Percentiles rank a stretch among this genome's conserved stretches.
phyloP scores from a whole-genome alignment of 139 green algal species.

The Haematococcus sp. region DNA sequence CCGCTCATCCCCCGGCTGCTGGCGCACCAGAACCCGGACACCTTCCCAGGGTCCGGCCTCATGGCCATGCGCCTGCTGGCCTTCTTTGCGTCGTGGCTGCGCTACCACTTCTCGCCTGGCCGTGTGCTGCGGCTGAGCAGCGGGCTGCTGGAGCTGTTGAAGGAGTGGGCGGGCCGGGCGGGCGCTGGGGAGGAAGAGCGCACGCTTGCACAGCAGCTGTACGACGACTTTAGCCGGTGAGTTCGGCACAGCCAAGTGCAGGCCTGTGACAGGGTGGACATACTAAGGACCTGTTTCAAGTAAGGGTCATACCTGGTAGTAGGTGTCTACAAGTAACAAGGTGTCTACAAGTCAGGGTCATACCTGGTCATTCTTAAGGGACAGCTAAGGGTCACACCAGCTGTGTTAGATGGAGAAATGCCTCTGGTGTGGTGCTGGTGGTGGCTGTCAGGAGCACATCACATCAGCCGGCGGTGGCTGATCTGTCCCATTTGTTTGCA shows the following conservation, averaged over 20 bases:
- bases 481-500: too few species aligned
- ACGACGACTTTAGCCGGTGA: conserved; percentile 41
- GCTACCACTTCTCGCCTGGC: conserved; percentile 30
- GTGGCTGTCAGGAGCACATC: too few species aligned
- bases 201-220: conserved; percentile 30
- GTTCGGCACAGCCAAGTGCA: too few species aligned
- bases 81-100: conserved; percentile 36
- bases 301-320: too few species aligned
- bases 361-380: too few species aligned
- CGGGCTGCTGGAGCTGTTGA: conserved; percentile 26
- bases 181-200: conserved; percentile 19
- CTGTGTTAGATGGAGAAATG: too few species aligned
- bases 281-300: too few species aligned
- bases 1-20: conserved; percentile 23
- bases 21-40: conserved; percentile 18
- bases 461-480: too few species aligned
- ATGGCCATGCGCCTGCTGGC: conserved; percentile 35
- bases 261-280: not conserved
- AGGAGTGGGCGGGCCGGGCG: conserved; percentile 15
- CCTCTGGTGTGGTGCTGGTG: too few species aligned
- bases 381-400: too few species aligned
- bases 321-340: too few species aligned
- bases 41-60: conserved; percentile 23
- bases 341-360: too few species aligned
- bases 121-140: conserved; percentile 30